phyloP scores from a whole-genome alignment of 345 rosid genomes.

The Zanthoxylum bungeanum region DNA sequence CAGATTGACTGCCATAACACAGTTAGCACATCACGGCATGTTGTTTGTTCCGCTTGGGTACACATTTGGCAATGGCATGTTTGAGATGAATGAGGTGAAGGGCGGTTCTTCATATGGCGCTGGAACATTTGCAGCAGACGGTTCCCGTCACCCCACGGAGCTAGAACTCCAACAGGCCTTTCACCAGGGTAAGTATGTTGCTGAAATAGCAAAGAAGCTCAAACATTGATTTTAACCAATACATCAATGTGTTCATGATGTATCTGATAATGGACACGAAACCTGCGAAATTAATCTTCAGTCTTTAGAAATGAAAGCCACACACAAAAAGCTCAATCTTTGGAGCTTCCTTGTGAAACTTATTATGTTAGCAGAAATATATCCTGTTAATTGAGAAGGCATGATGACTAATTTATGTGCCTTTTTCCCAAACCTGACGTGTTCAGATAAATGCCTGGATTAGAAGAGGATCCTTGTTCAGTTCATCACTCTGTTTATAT shows the following conservation, averaged over 20 bases:
- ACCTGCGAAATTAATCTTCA: background rate
- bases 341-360: background rate
- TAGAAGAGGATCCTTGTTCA: no score
- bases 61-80: conserved; percentile 84
- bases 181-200: conserved; percentile 80
- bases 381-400: background rate
- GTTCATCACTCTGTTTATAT: background rate
- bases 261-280: background rate
- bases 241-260: background rate
- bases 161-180: conserved; percentile 81
- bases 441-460: background rate
- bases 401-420: background rate
- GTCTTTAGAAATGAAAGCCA: background rate
- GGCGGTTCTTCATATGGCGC: conserved; percentile 94
- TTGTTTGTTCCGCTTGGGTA: conserved; percentile 86
- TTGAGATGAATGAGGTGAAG: conserved; percentile 82
- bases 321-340: background rate
- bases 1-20: conserved; percentile 85
- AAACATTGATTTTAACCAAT: conserved; percentile 17
- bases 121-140: conserved; percentile 91
- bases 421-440: background rate
- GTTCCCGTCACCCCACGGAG: conserved; percentile 72
- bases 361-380: background rate
- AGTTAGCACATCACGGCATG: conserved; percentile 89
- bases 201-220: conserved; percentile 80